Percentiles rank a stretch among this genome's conserved stretches.
Evolutionary conservation across 768 basidiomycete genomes (phyloP).

Genomic region (Rossbeevera mucosa): DNA sequence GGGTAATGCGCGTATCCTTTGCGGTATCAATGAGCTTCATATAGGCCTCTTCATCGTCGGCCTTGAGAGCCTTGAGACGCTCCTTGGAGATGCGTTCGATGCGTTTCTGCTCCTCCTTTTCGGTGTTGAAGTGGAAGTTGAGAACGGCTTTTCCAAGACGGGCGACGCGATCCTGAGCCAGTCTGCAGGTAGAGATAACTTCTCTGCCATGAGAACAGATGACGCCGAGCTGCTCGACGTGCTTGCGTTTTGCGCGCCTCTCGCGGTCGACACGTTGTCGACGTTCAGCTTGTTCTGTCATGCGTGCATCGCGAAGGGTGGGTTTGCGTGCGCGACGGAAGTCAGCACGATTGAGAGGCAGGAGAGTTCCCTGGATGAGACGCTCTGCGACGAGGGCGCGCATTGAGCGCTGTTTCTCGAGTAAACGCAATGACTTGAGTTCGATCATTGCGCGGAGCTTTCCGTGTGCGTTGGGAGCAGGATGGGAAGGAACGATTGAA

Average conservation of each 20-base stretch:
- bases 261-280: slow-evolving; percentile 91
- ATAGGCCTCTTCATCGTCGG: slow-evolving; percentile 99
- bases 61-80: slow-evolving; percentile 94
- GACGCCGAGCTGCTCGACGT: slow-evolving; percentile 85
- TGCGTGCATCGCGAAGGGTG: slow-evolving; percentile 81
- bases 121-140: slow-evolving; percentile 82
- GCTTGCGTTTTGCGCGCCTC: slow-evolving; percentile 91
- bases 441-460: slow-evolving; percentile 91
- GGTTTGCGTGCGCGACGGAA: slow-evolving; percentile 87
- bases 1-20: slow-evolving; percentile 98
- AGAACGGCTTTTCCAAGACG: slow-evolving; percentile 74
- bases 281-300: slow-evolving; percentile 85
- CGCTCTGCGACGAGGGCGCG: slow-evolving; percentile 83
- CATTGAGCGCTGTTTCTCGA: slow-evolving; percentile 88
- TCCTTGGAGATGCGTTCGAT: slow-evolving; percentile 96
- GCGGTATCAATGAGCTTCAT: slow-evolving; percentile 98
- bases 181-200: slow-evolving; percentile 61
- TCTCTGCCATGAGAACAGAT: slow-evolving; percentile 83
- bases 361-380: slow-evolving; percentile 79
- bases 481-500: slow-evolving; percentile 36
- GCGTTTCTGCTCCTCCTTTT: slow-evolving; percentile 97
- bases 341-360: slow-evolving; percentile 87
- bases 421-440: slow-evolving; percentile 80
- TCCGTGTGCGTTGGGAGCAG: slow-evolving; percentile 63
- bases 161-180: slow-evolving; percentile 55